Base-by-base conservation (phyloP, 208 protist genomes). In the Phytomonas sp. region DNA sequence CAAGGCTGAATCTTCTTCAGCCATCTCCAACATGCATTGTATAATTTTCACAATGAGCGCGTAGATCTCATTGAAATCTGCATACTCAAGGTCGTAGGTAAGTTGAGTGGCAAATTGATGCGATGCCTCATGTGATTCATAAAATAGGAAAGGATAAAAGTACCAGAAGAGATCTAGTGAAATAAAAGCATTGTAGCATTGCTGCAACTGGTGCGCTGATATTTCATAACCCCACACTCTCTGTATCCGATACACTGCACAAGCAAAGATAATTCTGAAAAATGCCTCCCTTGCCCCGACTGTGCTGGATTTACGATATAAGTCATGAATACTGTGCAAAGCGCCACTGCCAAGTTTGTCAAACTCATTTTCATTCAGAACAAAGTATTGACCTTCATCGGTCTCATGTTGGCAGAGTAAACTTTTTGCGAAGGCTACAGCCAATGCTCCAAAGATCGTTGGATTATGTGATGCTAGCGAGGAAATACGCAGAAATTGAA, bases 151-250 rank as follows among this genome's bases (percentile, higher is more conserved):
- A 60, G 82, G 72, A 69, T 88, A 78, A 37, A 88, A 37, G 66
- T 90, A 86, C 90, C 90, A 95, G 66, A 88, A 88, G 70, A 93
- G 86, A 26, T 90, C 82, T 11, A 93, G 78, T 26, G 79, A 80
- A 8, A 87, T 75, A 11, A 95, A 70, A 52, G 82, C 79, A 5
- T 73, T 68, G 62, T 82, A 81, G 40, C 45, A 56, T 56, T 56
- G 45, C 45, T 56, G 45, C 45, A 71, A 29, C 32, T 72, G 71
- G 14, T 45, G 30, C 19, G 72, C 7, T 19, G 40, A n/a, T 31
- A 65, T 60, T 19, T 42, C 42, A 49, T 73, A 42, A 59, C 66
- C 30, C 33, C 71, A 52, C 6, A 23, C 68, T 26, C 34, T 69
- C 29, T 74, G 69, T 60, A 82, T 29, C 14, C 69, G 33, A 31